A percentile compares a stretch with the other conserved stretches of the same genome.
Conservation (phyloP, 148 eudicot species). For the Pharnaceum exiguum region DNA sequence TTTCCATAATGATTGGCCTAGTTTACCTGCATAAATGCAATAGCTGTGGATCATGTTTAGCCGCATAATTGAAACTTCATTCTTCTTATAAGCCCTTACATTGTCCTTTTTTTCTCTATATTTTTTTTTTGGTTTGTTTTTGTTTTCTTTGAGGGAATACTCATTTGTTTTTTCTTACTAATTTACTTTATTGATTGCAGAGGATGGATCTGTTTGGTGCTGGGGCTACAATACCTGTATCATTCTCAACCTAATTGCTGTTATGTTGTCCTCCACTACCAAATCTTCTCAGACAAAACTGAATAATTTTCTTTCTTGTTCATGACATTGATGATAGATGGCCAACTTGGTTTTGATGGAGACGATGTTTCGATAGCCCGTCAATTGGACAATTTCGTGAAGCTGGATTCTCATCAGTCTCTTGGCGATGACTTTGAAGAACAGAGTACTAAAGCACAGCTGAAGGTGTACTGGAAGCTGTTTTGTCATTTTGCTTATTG, state of each 20-base stretch:
- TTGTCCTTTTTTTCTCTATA: neutral
- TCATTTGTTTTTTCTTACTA: neutral
- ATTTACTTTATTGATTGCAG: conserved; percentile 37
- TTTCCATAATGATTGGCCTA: too few relatives aligned
- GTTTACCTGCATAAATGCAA: too few relatives aligned
- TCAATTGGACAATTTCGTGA: conserved; percentile 41
- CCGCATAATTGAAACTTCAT: too few relatives aligned
- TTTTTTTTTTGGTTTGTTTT: neutral
- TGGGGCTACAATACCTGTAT: conserved; percentile 91
- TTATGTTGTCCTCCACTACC: neutral
- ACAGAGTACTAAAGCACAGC: conserved; percentile 23
- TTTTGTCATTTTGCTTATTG: neutral
- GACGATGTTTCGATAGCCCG: conserved; percentile 44
- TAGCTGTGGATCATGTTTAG: too few relatives aligned
- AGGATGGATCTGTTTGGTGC: conserved; percentile 89
- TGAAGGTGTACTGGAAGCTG: conserved; percentile 37
- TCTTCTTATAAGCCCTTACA: too few relatives aligned
- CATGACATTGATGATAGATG: conserved; percentile 54
- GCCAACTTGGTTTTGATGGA: conserved; percentile 70
- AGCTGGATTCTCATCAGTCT: conserved; percentile 35
- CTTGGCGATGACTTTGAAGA: conserved; percentile 29
- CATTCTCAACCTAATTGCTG: conserved; percentile 18
- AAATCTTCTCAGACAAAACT: neutral
- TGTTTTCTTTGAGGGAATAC: neutral
- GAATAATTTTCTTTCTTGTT: neutral